phyloP scores from a whole-genome alignment of 163 green algal genomes.

The Scenedesmus sp. region DNA sequence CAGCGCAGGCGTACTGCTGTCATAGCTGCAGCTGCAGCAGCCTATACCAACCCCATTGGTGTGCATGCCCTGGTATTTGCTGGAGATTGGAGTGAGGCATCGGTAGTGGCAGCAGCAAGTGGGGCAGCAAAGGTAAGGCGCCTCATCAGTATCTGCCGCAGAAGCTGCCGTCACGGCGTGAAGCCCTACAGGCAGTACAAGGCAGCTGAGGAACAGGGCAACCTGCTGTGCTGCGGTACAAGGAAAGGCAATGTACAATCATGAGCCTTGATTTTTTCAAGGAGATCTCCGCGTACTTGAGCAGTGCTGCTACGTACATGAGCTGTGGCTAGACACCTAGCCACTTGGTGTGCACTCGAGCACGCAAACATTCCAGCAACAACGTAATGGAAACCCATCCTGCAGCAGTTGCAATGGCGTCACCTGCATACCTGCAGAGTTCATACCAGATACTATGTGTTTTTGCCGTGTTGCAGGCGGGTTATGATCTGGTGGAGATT shows the following conservation, averaged over 20 bases:
- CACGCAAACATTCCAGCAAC: too few relatives aligned
- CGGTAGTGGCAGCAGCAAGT: constrained; percentile 49
- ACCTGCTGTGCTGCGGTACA: too few relatives aligned
- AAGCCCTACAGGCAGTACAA: not conserved
- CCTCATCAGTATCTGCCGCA: not conserved
- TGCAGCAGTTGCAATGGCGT: too few relatives aligned
- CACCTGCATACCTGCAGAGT: too few relatives aligned
- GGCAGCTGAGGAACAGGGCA: not conserved
- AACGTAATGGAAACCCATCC: too few relatives aligned
- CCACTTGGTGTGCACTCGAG: too few relatives aligned
- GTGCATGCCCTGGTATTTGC: constrained; percentile 66
- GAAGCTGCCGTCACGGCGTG: not conserved
- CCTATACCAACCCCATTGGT: constrained; percentile 55
- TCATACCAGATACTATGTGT: not conserved
- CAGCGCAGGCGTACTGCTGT: not conserved
- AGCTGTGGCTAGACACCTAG: too few relatives aligned
- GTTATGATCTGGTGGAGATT: constrained; percentile 73
- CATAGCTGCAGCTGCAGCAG: not conserved
- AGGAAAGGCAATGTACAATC: too few relatives aligned
- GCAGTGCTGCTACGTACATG: too few relatives aligned
- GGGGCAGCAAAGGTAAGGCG: not conserved
- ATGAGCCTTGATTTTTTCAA: too few relatives aligned
- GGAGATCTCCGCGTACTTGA: too few relatives aligned
- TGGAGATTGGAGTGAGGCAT: constrained; percentile 65
- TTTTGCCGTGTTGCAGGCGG: not conserved